Evolutionary conservation across 768 basidiomycete species (phyloP).

Genomic region (Dioszegia hungarica): DNA sequence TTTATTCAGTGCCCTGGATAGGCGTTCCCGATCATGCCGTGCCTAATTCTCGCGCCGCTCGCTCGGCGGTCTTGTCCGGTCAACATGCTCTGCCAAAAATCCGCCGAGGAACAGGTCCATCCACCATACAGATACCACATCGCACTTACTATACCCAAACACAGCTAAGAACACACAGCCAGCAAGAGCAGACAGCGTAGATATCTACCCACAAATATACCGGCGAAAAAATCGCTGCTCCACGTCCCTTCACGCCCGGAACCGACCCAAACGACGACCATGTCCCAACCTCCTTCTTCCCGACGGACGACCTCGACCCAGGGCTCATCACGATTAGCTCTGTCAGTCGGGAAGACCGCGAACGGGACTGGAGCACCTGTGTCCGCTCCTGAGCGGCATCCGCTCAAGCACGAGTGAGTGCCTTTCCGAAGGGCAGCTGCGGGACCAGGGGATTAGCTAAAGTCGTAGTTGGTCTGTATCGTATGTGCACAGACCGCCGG

Average conservation of each 20-base stretch:
- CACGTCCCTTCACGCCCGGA: background rate
- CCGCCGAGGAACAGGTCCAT: too few species aligned
- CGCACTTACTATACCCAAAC: too few species aligned
- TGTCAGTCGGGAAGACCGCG: constrained; percentile 30
- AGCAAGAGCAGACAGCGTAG: too few species aligned
- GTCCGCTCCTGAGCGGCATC: constrained; percentile 27
- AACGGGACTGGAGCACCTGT: background rate
- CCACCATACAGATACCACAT: too few species aligned
- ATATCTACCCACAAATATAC: too few species aligned
- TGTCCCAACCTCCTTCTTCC: background rate
- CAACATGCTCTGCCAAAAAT: too few species aligned
- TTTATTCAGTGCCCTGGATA: too few species aligned
- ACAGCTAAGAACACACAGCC: too few species aligned
- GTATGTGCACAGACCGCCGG: constrained; percentile 68
- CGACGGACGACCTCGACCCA: constrained; percentile 29
- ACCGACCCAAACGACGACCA: background rate
- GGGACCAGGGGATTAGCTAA: constrained; percentile 10
- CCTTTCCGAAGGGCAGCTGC: background rate
- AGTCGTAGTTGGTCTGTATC: constrained; percentile 43
- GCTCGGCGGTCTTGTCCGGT: too few species aligned
- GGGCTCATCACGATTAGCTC: constrained; percentile 35
- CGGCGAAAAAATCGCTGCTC: too few species aligned
- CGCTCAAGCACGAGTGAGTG: constrained; percentile 38
- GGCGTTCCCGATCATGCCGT: too few species aligned
- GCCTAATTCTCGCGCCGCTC: too few species aligned